phyloP scores from a whole-genome alignment of 495 filamentous ascomycete species.

The Penicillium waksmanii region DNA sequence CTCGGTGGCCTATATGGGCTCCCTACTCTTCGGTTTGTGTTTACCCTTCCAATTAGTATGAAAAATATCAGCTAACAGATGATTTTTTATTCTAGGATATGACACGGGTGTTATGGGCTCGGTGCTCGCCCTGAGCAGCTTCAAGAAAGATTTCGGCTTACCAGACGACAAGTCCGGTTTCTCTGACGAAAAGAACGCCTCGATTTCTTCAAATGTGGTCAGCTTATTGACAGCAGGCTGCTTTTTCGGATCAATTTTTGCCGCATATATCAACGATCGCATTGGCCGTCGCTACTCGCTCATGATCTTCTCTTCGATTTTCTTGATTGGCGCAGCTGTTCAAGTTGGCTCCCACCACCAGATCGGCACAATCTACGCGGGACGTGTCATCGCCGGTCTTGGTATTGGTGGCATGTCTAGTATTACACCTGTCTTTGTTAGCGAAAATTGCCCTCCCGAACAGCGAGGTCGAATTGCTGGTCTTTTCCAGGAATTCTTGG shows the following conservation, averaged over 20 bases:
- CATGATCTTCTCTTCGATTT: slow-evolving; percentile 56
- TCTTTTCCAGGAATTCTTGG: slow-evolving; percentile 36
- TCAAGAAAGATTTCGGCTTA: slow-evolving; percentile 59
- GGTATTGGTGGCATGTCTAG: slow-evolving; percentile 51
- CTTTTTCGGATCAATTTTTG: slow-evolving; percentile 68
- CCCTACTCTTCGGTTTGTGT: slow-evolving; percentile 53
- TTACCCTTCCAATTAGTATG: background rate
- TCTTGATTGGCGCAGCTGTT: slow-evolving; percentile 66
- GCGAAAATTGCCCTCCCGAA: slow-evolving; percentile 46
- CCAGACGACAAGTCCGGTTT: slow-evolving; percentile 36
- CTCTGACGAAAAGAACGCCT: slow-evolving; percentile 39
- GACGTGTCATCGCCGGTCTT: slow-evolving; percentile 47
- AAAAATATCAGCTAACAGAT: no score
- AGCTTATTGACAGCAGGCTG: slow-evolving; percentile 67
- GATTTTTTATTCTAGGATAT: slow-evolving; percentile 36
- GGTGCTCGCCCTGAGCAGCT: slow-evolving; percentile 56
- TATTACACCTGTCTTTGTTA: slow-evolving; percentile 55
- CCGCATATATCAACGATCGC: slow-evolving; percentile 59
- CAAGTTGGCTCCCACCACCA: slow-evolving; percentile 52
- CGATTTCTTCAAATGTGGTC: slow-evolving; percentile 59
- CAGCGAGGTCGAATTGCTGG: slow-evolving; percentile 50
- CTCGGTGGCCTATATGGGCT: slow-evolving; percentile 56
- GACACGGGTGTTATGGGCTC: slow-evolving; percentile 65
- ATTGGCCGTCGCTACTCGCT: slow-evolving; percentile 63
- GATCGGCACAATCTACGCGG: slow-evolving; percentile 44